Percentiles rank a stretch among this genome's conserved stretches.
phyloP scores from a whole-genome alignment of 306 rosid genomes.

The Pyrus bretschneideri region DNA sequence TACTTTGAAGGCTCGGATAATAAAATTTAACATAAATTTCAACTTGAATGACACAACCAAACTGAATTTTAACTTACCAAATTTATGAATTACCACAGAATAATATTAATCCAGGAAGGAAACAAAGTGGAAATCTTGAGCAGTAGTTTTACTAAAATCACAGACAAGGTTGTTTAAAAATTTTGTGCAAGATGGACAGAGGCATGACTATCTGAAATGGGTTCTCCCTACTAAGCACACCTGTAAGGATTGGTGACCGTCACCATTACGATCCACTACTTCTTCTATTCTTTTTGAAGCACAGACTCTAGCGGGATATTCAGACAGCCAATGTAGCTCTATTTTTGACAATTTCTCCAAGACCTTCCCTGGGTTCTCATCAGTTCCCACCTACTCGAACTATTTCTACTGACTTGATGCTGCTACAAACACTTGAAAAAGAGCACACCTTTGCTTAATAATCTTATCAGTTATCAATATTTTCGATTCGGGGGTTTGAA shows the following conservation, averaged over 20 bases:
- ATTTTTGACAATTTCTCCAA: not conserved
- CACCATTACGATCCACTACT: not conserved
- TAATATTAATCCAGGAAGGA: not conserved
- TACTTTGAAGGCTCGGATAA: not conserved
- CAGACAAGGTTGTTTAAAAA: too few species aligned
- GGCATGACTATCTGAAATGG: too few species aligned
- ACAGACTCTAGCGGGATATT: too few species aligned
- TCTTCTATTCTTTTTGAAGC: not conserved
- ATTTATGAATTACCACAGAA: not conserved
- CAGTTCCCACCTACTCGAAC: not conserved
- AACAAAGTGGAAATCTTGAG: too few species aligned
- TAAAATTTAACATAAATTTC: not conserved
- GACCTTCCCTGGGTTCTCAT: not conserved
- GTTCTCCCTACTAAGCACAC: not conserved
- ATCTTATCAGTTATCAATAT: not conserved
- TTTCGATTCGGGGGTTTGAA: not conserved
- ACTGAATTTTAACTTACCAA: not conserved
- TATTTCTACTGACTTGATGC: not conserved
- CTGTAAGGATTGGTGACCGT: not conserved
- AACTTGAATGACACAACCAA: not conserved
- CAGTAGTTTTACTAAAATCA: too few species aligned
- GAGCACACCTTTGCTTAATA: not conserved
- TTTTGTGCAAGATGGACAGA: too few species aligned
- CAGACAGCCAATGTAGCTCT: not conserved
- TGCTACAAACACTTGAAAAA: not conserved